A percentile compares a stretch with the other conserved stretches of the same genome.
phyloP scores from a whole-genome alignment of 108 stramenopile genomes.

The Bacterosira constricta region DNA sequence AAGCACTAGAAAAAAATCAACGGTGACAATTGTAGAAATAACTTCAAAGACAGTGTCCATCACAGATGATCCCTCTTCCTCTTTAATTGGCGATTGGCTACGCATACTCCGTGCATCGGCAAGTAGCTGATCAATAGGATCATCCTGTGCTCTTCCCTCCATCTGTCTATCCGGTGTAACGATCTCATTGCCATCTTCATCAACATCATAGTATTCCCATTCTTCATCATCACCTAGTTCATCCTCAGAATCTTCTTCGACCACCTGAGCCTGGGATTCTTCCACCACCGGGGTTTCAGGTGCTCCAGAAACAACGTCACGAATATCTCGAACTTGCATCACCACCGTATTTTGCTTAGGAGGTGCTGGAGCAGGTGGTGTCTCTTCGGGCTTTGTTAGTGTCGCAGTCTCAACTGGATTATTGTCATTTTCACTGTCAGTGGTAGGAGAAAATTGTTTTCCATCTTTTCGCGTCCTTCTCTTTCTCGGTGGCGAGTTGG shows the following conservation, averaged over 20 bases:
- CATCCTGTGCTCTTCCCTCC: constrained; percentile 24
- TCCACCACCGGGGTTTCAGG: neutral
- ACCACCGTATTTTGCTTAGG: constrained; percentile 56
- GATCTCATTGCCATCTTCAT: constrained; percentile 42
- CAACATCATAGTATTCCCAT: constrained; percentile 56
- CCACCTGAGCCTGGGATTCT: neutral
- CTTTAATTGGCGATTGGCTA: constrained; percentile 21
- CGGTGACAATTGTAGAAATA: constrained; percentile 86
- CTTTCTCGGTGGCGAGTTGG: constrained; percentile 28
- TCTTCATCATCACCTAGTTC: constrained; percentile 36
- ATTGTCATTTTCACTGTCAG: constrained; percentile 2
- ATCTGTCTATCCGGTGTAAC: neutral
- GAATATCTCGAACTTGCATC: constrained; percentile 63
- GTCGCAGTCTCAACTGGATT: neutral
- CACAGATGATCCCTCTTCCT: constrained; percentile 15
- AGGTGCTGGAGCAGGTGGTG: neutral
- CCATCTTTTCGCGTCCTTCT: constrained; percentile 57
- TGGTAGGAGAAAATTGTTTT: constrained; percentile 22
- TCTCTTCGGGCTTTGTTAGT: neutral
- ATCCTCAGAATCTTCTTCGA: constrained; percentile 15
- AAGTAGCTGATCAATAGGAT: constrained; percentile 69
- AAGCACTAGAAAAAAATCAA: constrained; percentile 92
- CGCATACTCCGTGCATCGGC: constrained; percentile 74
- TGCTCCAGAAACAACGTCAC: constrained; percentile 55
- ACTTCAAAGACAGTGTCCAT: constrained; percentile 54